Base-by-base conservation (phyloP, 2,329 filamentous ascomycete genomes). In the Trichoderma cornu-damae region DNA sequence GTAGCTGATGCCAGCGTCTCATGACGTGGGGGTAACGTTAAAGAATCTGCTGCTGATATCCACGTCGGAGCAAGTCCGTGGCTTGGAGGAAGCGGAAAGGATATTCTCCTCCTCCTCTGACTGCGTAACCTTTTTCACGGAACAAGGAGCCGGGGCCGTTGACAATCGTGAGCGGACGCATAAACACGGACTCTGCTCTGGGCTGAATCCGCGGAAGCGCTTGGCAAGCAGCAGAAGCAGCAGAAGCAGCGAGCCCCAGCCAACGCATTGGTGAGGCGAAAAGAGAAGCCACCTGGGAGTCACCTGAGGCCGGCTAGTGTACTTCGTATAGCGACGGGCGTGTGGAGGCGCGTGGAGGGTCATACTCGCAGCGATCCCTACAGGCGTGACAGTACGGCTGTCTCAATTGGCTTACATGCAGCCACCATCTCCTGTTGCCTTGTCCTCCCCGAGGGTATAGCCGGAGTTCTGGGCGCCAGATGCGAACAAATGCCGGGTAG, bases 351-450 rank as follows among this genome's bases (percentile, higher is more conserved):
- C 49, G 26, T 40, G 12, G 49, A 34, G 24, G 37, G 37, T 32
- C 32, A 42, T 34, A 22, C 49, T 52, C 38, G 4, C 20, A 16
- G 34, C 34, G 12, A 28, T 11, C 28, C n/a, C 18, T 8, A n/a
- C 7, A 14, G 28, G 6, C 28, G 20, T 49, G 20, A 16, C 20
- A 46, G 22, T n/a, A 35, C 16, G 14, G 24, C 28, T 50, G 51
- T 34, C 38, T 54, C 28, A 32, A 14, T 24, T 28, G 40, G 51
- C 40, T 54, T 54, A 37, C 51, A 44, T 54, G 51, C 16, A 54
- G 24, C 51, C 51, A 46, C 32, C 9, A 46, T 6, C 30, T 37
- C 14, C 28, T 35, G 24, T 54, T 46, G 51, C n/a, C 34, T 54
- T 37, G 40, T 18, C 16, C n/a, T 37, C 16, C 34, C 40, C 20